These are phyloP conservation scores for Fragilaria radians DNA, from an alignment of 108 stramenopile genomes.

Conservation along the genomic window DNA sequence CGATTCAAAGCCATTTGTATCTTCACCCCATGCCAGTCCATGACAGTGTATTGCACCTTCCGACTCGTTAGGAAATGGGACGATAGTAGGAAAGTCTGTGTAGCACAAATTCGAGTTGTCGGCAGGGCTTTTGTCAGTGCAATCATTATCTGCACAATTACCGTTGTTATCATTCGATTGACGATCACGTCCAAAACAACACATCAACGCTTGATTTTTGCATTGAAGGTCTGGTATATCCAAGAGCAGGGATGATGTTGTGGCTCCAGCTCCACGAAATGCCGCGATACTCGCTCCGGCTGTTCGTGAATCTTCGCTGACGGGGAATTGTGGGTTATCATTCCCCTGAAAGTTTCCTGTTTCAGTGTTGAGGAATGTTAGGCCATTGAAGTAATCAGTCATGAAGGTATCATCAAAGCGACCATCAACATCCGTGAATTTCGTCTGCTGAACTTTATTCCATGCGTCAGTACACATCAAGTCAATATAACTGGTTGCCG, in stretches of 20 bases:
- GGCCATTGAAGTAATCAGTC: constrained; percentile 1
- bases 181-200: constrained; percentile 50
- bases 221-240: no score
- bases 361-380: constrained; percentile 1
- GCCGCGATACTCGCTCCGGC: not conserved
- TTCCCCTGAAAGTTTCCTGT: constrained; percentile 14
- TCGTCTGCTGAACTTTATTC: not conserved
- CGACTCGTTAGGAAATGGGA: constrained; percentile 25
- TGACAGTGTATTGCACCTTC: constrained; percentile 49
- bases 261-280: constrained; percentile 1
- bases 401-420: not conserved
- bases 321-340: constrained; percentile 1
- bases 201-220: constrained; percentile 26
- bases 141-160: constrained; percentile 35
- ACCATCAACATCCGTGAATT: not conserved
- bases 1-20: not conserved
- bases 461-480: not conserved
- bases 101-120: constrained; percentile 52
- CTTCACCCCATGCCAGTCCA: constrained; percentile 39
- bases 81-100: constrained; percentile 16
- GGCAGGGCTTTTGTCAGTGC: constrained; percentile 40
- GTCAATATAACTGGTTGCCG: not conserved
- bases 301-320: not conserved
- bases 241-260: not conserved
- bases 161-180: constrained; percentile 53